phyloP scores from a whole-genome alignment of 148 eudicot genomes.

The Rhododendron williamsianum region DNA sequence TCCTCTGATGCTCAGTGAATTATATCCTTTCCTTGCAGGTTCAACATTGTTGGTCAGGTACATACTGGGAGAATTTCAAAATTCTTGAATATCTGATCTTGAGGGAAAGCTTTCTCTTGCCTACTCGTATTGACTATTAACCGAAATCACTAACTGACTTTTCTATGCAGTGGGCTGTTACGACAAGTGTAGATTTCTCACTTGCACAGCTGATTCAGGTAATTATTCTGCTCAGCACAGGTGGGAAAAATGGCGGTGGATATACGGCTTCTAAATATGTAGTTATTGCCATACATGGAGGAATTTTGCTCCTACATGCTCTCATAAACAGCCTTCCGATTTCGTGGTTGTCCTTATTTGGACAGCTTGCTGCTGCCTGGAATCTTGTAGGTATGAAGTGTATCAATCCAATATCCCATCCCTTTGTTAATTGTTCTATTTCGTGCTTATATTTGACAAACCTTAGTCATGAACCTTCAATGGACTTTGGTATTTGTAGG shows the following conservation, averaged over 20 bases:
- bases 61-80: constrained; percentile 11
- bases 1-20: neutral
- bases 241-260: constrained; percentile 93
- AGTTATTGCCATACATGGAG: constrained; percentile 70
- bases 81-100: constrained; percentile 1
- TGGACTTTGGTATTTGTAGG: constrained; percentile 34
- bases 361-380: constrained; percentile 94
- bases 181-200: constrained; percentile 85
- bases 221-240: constrained; percentile 87
- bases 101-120: constrained; percentile 3
- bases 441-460: neutral
- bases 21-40: constrained; percentile 53
- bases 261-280: constrained; percentile 79
- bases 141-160: constrained; percentile 10
- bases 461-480: neutral
- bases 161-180: constrained; percentile 90
- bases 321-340: constrained; percentile 81
- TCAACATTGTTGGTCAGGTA: constrained; percentile 99
- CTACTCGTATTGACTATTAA: neutral
- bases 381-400: constrained; percentile 57
- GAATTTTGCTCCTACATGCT: constrained; percentile 69
- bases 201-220: constrained; percentile 85
- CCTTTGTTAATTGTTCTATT: neutral
- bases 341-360: constrained; percentile 74
- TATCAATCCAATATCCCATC: neutral